A percentile compares a stretch with the other conserved stretches of the same genome.
Evolutionary conservation across 2,329 filamentous ascomycete species (phyloP).

Genomic region (Colletotrichum navitas): DNA sequence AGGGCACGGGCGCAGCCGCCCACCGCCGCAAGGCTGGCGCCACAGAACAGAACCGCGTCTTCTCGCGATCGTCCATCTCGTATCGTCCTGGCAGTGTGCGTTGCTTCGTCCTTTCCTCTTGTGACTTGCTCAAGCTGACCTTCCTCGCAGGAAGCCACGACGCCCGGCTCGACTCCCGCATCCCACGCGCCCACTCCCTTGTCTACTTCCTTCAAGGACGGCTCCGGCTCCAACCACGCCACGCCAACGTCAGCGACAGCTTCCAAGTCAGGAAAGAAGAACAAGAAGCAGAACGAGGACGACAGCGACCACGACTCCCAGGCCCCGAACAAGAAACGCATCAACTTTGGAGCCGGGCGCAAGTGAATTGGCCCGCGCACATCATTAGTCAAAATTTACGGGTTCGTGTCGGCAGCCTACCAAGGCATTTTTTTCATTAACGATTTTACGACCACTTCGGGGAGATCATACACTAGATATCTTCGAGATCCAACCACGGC

Average conservation of each 20-base stretch:
- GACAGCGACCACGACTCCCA: conserved; percentile 72
- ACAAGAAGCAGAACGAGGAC: conserved; percentile 63
- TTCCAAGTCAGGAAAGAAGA: conserved; percentile 60
- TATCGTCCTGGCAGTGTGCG: conserved; percentile 59
- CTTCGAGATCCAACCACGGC: neutral
- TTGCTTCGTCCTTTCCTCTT: neutral
- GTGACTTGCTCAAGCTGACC: neutral
- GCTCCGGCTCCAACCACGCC: conserved; percentile 61
- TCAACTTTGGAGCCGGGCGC: conserved; percentile 68
- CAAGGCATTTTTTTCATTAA: neutral
- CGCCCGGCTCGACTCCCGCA: conserved; percentile 59
- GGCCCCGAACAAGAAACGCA: conserved; percentile 66
- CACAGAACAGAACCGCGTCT: conserved; percentile 79
- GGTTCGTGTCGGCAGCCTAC: neutral
- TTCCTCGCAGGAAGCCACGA: conserved; percentile 55
- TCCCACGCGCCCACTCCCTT: conserved; percentile 67
- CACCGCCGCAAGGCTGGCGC: conserved; percentile 74
- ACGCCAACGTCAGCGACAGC: conserved; percentile 68
- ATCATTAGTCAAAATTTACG: neutral
- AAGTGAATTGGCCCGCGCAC: conserved; percentile 52
- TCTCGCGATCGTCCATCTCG: conserved; percentile 74
- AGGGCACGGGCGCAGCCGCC: conserved; percentile 78
- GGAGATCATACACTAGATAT: neutral
- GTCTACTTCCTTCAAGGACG: conserved; percentile 65
- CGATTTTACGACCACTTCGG: neutral